Conservation (phyloP, 2,329 filamentous ascomycete genomes). For the Emergomyces africanus region DNA sequence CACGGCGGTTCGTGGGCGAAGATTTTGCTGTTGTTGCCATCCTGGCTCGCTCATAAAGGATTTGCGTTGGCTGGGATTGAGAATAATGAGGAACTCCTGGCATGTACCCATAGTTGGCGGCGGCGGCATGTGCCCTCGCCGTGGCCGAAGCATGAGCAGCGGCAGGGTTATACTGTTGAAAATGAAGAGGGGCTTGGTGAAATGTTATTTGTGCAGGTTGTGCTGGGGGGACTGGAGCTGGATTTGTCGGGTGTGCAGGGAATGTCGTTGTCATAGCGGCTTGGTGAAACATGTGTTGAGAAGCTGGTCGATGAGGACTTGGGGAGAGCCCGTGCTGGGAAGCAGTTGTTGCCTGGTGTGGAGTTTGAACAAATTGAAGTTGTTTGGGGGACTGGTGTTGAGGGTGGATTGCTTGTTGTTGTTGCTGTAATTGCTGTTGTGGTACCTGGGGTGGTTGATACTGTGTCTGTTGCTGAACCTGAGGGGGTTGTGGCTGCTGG, state of each 20-base stretch:
- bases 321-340: neutral
- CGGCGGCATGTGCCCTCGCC: constrained; percentile 20
- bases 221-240: constrained; percentile 64
- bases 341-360: neutral
- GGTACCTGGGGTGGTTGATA: constrained; percentile 11
- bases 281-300: constrained; percentile 1
- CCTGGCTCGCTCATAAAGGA: constrained; percentile 45
- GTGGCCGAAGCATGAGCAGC: constrained; percentile 17
- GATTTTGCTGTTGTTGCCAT: constrained; percentile 43
- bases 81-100: constrained; percentile 34
- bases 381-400: neutral
- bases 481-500: constrained; percentile 7
- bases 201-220: constrained; percentile 42
- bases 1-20: constrained; percentile 40
- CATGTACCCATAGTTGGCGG: constrained; percentile 32
- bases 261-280: constrained; percentile 35
- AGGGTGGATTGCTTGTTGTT: constrained; percentile 1
- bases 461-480: constrained; percentile 8
- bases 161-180: constrained; percentile 30
- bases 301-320: constrained; percentile 5
- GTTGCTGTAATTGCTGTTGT: constrained; percentile 9
- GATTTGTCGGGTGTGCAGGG: neutral
- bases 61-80: constrained; percentile 40
- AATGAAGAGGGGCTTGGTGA: constrained; percentile 27
- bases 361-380: neutral